Evolutionary conservation across 805 yeast genomes (phyloP), one percentile per base, ranked within the genome.

Genomic region (Candida mattraensis): DNA sequence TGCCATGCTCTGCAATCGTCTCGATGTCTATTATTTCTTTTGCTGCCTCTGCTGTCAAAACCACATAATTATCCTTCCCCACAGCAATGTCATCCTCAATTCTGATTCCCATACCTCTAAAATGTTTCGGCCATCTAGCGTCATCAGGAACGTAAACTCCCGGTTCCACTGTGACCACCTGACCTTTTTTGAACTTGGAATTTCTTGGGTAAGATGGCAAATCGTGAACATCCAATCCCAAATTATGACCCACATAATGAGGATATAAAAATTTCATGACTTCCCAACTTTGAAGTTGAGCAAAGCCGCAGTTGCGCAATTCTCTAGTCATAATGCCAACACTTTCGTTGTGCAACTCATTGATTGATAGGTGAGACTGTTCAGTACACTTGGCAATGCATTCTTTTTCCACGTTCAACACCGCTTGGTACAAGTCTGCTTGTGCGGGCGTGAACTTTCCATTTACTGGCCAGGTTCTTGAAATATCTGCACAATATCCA

Each of bases 401-500:
- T 35, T 73, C 64, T 55, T 81, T 83, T 51, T 93, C 86, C 12
- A 87, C 94, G 47, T 79, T 79, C 30, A 93, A 64, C 5, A 93
- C 96, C 2, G 91, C 95, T 50, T 87, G 83, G 56, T 93, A 93
- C 14, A 93, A 63, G 42, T 91, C 98, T 33, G 72, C 72, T 60
- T 93, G 99, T 3, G 95, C 78, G 7, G 67, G 75, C 2, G 84
- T 63, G 58, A 93, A 93, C 31, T 63, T 66, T 2, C 94, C 87
- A 24, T 74, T 73, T 30, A 80, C 82, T 5, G 99, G 99, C 97
- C 98, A 93, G 0, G 97, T 83, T 45, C 99, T 73, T 2, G 98
- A 89, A 29, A 93, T 93, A 61, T 93, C 99, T 1, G 97, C 81
- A 54, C 95, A 81, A 60, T 93, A 93, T 1, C 97, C 97, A 25